Percentiles rank a stretch among this genome's conserved stretches.
Conservation (phyloP, 2,329 filamentous ascomycete genomes). For the Diaporthe nobilis region DNA sequence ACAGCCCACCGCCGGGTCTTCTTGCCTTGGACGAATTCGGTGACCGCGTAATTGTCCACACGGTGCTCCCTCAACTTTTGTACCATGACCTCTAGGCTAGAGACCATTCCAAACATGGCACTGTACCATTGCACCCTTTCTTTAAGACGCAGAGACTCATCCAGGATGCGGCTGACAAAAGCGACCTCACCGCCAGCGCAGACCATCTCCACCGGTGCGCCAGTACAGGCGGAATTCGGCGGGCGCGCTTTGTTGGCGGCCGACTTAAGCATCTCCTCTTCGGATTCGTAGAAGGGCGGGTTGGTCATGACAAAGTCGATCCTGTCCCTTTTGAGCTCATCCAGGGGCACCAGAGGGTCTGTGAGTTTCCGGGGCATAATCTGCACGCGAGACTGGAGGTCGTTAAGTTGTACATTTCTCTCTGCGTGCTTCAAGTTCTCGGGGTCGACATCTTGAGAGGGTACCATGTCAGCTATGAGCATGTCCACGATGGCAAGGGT, state of each 20-base stretch:
- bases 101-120: conserved; percentile 87
- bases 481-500: background rate
- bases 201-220: conserved; percentile 88
- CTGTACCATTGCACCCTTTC: conserved; percentile 87
- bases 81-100: conserved; percentile 75
- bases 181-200: conserved; percentile 82
- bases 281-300: conserved; percentile 91
- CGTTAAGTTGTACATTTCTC: conserved; percentile 77
- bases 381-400: conserved; percentile 73
- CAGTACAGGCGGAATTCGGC: conserved; percentile 82
- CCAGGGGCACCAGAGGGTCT: conserved; percentile 74
- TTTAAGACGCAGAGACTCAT: conserved; percentile 51
- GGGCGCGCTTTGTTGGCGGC: conserved; percentile 76
- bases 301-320: conserved; percentile 94
- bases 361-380: conserved; percentile 68
- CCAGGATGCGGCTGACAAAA: conserved; percentile 84
- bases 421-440: conserved; percentile 76
- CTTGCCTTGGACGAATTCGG: conserved; percentile 81
- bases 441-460: conserved; percentile 78
- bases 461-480: conserved; percentile 2
- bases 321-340: conserved; percentile 61
- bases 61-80: conserved; percentile 68
- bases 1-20: conserved; percentile 90
- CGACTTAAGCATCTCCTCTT: conserved; percentile 75
- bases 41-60: conserved; percentile 85